These are phyloP conservation scores for Pseudocercospora cruenta DNA, from an alignment of 2,329 filamentous ascomycete genomes.

Conservation along the genomic window DNA sequence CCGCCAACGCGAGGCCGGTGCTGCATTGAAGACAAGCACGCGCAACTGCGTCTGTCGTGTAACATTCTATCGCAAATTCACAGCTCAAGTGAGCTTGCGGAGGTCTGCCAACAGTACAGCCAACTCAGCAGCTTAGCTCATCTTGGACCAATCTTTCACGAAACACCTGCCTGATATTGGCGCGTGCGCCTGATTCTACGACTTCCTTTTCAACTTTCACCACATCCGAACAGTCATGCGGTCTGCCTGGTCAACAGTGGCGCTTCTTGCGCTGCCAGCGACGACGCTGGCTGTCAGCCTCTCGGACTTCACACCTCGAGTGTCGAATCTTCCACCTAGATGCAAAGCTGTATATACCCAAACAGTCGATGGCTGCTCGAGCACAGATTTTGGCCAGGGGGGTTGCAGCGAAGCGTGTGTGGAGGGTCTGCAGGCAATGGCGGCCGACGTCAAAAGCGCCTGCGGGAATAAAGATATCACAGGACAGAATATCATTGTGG, in stretches of 20 bases:
- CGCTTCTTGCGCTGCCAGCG: constrained; percentile 32
- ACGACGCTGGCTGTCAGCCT: constrained; percentile 45
- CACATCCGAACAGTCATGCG: not conserved
- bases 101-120: not conserved
- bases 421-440: constrained; percentile 44
- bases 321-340: constrained; percentile 43
- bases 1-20: constrained; percentile 2
- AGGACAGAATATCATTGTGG: constrained; percentile 46
- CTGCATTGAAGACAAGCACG: constrained; percentile 4
- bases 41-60: not conserved
- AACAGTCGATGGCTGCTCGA: constrained; percentile 45
- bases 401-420: constrained; percentile 47
- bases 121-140: not conserved
- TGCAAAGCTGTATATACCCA: constrained; percentile 48
- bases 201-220: not conserved
- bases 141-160: not conserved
- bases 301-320: constrained; percentile 49
- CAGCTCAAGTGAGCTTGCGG: not conserved
- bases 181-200: not conserved
- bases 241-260: not conserved
- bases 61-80: constrained; percentile 1
- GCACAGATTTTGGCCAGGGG: constrained; percentile 45
- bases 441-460: constrained; percentile 36
- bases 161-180: not conserved
- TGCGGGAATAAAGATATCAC: constrained; percentile 43